phyloP scores from a whole-genome alignment of 1,284 basidiomycete genomes.

The Sporisorium exsertum region DNA sequence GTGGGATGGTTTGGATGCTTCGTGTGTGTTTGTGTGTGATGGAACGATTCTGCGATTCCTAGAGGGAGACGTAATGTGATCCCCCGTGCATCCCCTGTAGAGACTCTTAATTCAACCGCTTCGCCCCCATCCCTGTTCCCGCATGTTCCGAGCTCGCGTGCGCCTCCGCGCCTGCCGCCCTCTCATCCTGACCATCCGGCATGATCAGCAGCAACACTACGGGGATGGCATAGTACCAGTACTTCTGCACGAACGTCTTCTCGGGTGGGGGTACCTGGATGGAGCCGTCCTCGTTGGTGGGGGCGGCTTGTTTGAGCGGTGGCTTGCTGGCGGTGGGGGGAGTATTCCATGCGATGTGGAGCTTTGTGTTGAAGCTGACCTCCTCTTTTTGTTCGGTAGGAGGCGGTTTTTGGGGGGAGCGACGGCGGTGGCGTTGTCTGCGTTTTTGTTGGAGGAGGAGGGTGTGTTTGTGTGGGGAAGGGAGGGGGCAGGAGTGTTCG shows the following conservation, averaged over 20 bases:
- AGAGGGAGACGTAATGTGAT: too few relatives aligned
- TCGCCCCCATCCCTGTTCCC: slow-evolving; percentile 22
- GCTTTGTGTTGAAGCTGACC: not conserved
- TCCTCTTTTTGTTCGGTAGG: too few relatives aligned
- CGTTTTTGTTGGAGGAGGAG: not conserved
- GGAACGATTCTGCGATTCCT: not conserved
- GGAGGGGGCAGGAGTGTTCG: slow-evolving; percentile 16
- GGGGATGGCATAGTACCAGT: slow-evolving; percentile 59
- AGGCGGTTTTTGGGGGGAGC: too few relatives aligned
- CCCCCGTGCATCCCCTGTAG: not conserved
- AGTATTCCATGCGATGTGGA: not conserved
- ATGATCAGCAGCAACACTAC: slow-evolving; percentile 49
- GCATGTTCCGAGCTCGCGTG: slow-evolving; percentile 11
- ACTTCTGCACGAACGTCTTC: slow-evolving; percentile 55
- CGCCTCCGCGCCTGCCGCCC: slow-evolving; percentile 18
- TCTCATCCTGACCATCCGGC: slow-evolving; percentile 41
- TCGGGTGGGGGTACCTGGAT: slow-evolving; percentile 23
- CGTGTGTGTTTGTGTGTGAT: not conserved
- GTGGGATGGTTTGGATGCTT: not conserved
- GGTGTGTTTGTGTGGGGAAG: not conserved
- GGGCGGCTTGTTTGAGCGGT: slow-evolving; percentile 13
- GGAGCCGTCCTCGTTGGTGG: slow-evolving; percentile 46
- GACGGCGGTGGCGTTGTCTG: slow-evolving; percentile 10
- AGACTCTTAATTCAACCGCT: slow-evolving; percentile 25
- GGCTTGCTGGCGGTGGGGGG: not conserved